Evolutionary conservation across 1,284 basidiomycete genomes (phyloP).

Genomic region (Neolentinus lepideus): DNA sequence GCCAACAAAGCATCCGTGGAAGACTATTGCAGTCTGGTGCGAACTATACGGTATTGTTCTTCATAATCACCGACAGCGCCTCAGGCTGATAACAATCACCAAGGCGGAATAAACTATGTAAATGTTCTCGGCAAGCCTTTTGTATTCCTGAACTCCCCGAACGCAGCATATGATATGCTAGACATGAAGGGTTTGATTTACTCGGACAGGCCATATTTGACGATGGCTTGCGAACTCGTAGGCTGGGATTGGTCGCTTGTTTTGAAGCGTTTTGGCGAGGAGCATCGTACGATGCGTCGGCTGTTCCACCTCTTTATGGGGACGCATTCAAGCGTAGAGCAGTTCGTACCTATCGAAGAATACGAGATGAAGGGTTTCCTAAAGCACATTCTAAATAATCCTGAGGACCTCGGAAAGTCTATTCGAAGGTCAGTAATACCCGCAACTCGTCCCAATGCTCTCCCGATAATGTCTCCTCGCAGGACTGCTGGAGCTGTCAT

Average conservation of each 20-base stretch:
- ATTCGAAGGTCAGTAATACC: background rate
- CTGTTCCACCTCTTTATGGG: slow-evolving; percentile 20
- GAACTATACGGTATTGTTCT: slow-evolving; percentile 10
- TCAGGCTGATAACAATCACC: background rate
- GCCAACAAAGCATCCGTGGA: slow-evolving; percentile 18
- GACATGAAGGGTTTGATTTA: slow-evolving; percentile 20
- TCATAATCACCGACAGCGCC: background rate
- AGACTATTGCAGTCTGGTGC: slow-evolving; percentile 12
- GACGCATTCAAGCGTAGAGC: slow-evolving; percentile 17
- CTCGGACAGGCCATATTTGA: slow-evolving; percentile 18
- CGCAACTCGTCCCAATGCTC: background rate
- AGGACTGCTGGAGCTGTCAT: slow-evolving; percentile 27
- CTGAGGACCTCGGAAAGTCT: slow-evolving; percentile 3
- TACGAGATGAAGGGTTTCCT: slow-evolving; percentile 17
- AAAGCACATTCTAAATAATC: slow-evolving; percentile 11
- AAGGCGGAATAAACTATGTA: slow-evolving; percentile 20
- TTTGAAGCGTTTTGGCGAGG: slow-evolving; percentile 14
- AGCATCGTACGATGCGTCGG: slow-evolving; percentile 14
- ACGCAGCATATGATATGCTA: slow-evolving; percentile 16
- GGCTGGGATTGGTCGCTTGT: slow-evolving; percentile 15
- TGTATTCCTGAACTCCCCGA: slow-evolving; percentile 19
- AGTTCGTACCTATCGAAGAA: slow-evolving; percentile 18
- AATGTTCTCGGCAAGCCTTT: slow-evolving; percentile 17
- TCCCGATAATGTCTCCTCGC: background rate
- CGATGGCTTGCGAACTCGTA: slow-evolving; percentile 17